phyloP scores from a whole-genome alignment of 2,329 filamentous ascomycete genomes.

The Catunica adiposa region DNA sequence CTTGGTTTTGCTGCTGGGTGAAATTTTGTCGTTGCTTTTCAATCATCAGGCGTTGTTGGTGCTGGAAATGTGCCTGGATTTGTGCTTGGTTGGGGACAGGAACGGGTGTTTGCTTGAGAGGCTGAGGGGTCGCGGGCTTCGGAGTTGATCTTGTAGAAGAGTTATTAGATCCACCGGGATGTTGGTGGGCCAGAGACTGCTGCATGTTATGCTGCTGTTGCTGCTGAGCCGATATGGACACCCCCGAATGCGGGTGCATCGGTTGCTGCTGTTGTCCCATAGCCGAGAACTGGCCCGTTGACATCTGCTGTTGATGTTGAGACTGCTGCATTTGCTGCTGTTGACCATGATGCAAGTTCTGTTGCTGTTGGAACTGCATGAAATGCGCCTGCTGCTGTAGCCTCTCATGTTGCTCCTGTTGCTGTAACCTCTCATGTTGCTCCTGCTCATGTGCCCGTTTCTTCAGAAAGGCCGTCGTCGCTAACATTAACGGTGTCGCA shows the following conservation, averaged over 20 bases:
- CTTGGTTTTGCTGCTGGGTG: background rate
- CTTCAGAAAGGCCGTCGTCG: background rate
- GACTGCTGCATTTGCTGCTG: background rate
- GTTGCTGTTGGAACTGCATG: constrained; percentile 8
- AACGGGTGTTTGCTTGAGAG: background rate
- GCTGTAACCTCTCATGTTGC: constrained; percentile 1
- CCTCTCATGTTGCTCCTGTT: constrained; percentile 3
- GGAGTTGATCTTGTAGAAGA: too few relatives aligned
- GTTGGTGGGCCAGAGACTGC: background rate
- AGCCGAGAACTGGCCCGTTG: background rate
- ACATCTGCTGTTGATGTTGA: background rate
- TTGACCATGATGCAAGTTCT: background rate
- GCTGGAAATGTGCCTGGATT: constrained; percentile 5
- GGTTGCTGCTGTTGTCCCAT: background rate
- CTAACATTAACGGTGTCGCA: background rate
- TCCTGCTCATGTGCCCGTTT: constrained; percentile 7
- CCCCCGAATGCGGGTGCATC: background rate
- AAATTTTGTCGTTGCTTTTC: constrained; percentile 17
- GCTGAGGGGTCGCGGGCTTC: background rate
- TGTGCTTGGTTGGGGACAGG: constrained; percentile 1
- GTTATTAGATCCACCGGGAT: too few relatives aligned
- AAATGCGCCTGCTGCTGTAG: constrained; percentile 2
- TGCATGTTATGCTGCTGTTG: too few relatives aligned
- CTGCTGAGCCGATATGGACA: background rate
- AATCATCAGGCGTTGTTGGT: constrained; percentile 14